Percentiles rank a stretch among this genome's conserved stretches.
These are phyloP conservation scores for Lepidium campestre DNA, from an alignment of 441 rosid genomes.

Conservation along the genomic window DNA sequence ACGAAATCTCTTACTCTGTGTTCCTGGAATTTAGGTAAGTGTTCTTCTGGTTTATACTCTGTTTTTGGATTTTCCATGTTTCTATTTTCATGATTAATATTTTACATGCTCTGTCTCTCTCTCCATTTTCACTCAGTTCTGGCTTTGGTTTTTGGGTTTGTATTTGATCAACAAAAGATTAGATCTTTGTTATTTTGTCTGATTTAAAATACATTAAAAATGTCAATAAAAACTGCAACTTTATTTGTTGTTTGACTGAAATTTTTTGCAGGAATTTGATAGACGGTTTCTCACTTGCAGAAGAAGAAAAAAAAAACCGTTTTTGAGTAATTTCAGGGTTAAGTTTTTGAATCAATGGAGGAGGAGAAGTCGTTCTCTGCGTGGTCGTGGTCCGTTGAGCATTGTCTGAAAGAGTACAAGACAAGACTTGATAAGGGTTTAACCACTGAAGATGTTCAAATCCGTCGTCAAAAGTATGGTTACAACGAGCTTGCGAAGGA, in stretches of 20 bases:
- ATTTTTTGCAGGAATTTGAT: conserved; percentile 9
- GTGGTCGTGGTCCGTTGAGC: conserved; percentile 71
- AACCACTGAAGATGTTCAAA: conserved; percentile 54
- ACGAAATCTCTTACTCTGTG: neutral
- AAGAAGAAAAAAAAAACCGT: neutral
- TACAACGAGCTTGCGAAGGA: conserved; percentile 84
- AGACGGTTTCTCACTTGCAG: conserved; percentile 12
- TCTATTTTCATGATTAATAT: neutral
- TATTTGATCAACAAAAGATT: neutral
- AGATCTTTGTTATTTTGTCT: neutral
- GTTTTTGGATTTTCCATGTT: neutral
- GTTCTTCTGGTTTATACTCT: conserved; percentile 13
- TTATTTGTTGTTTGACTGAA: neutral
- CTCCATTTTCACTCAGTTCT: neutral
- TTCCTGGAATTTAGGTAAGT: neutral
- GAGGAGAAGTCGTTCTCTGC: conserved; percentile 67
- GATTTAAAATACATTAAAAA: neutral
- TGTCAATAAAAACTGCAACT: neutral
- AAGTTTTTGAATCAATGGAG: conserved; percentile 36
- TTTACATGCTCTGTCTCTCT: neutral
- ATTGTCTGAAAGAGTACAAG: conserved; percentile 59
- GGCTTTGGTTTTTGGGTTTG: conserved; percentile 7
- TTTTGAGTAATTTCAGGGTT: neutral
- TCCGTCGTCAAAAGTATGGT: conserved; percentile 55
- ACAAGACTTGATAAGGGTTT: conserved; percentile 68